Percentiles rank a stretch among this genome's conserved stretches.
Evolutionary conservation across 176 grass and related monocot genomes (phyloP).

Genomic region (Zea mays): DNA sequence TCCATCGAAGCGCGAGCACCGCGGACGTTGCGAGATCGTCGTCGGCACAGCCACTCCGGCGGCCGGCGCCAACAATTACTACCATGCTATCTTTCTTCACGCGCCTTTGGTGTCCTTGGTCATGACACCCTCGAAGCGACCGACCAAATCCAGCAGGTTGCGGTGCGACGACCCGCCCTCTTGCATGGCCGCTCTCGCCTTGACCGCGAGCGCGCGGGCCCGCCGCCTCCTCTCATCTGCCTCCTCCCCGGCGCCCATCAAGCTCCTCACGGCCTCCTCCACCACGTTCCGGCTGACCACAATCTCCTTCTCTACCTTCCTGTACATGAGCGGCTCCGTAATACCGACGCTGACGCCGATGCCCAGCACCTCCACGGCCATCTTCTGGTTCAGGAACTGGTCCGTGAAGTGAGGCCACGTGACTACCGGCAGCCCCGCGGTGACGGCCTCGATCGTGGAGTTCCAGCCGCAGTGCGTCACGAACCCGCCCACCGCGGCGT

Average conservation of each 20-base stretch:
- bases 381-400: conserved; percentile 59
- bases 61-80: too few relatives aligned
- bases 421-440: conserved; percentile 46
- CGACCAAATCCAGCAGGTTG: conserved; percentile 31
- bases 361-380: conserved; percentile 50
- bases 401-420: conserved; percentile 51
- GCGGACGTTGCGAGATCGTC: too few relatives aligned
- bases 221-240: conserved; percentile 27
- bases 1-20: too few relatives aligned
- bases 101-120: neutral
- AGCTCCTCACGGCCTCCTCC: conserved; percentile 35
- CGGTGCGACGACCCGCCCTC: conserved; percentile 39
- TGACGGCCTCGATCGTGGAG: conserved; percentile 54
- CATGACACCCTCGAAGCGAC: conserved; percentile 4
- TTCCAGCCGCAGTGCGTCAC: conserved; percentile 90
- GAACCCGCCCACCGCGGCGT: conserved; percentile 48
- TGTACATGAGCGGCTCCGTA: neutral
- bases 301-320: conserved; percentile 19
- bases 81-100: too few relatives aligned
- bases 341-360: conserved; percentile 46
- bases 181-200: conserved; percentile 18
- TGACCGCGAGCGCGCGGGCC: neutral
- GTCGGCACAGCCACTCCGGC: too few relatives aligned
- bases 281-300: neutral
- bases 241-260: conserved; percentile 47